Evolutionary conservation across 768 basidiomycete genomes (phyloP).

Genomic region (Hygrocybe coccinea): DNA sequence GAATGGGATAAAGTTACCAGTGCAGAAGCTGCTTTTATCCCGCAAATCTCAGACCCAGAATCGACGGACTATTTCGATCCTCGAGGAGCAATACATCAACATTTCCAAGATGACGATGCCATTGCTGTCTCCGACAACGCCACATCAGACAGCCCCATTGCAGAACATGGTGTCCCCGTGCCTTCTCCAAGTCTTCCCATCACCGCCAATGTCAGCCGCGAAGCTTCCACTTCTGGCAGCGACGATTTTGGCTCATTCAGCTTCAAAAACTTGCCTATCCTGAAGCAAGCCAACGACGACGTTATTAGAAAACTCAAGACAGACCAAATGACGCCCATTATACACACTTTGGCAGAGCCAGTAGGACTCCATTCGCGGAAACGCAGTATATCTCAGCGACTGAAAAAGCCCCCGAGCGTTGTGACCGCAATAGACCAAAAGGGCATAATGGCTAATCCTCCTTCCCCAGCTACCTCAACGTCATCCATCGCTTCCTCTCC

Average conservation of each 20-base stretch:
- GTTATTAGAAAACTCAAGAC: slow-evolving; percentile 93
- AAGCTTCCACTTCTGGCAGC: slow-evolving; percentile 50
- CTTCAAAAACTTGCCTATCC: slow-evolving; percentile 92
- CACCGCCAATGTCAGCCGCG: slow-evolving; percentile 36
- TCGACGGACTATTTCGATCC: slow-evolving; percentile 99
- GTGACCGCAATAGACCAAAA: slow-evolving; percentile 67
- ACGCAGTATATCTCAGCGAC: slow-evolving; percentile 75
- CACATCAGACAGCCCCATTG: slow-evolving; percentile 44
- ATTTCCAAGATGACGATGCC: slow-evolving; percentile 87
- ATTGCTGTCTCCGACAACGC: slow-evolving; percentile 49
- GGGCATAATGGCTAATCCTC: slow-evolving; percentile 64
- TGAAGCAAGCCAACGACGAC: slow-evolving; percentile 98
- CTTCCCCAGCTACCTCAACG: slow-evolving; percentile 87
- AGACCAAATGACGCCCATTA: slow-evolving; percentile 77
- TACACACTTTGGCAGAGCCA: slow-evolving; percentile 68
- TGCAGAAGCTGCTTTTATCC: slow-evolving; percentile 90
- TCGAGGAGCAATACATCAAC: slow-evolving; percentile 83
- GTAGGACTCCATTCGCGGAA: slow-evolving; percentile 54
- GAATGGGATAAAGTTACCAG: slow-evolving; percentile 91
- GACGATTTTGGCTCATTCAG: slow-evolving; percentile 98
- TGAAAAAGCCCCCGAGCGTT: slow-evolving; percentile 78
- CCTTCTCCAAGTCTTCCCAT: slow-evolving; percentile 44
- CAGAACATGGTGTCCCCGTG: slow-evolving; percentile 33
- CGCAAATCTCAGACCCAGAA: slow-evolving; percentile 91
- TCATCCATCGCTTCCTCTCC: slow-evolving; percentile 89